Evolutionary conservation across 2,329 filamentous ascomycete species (phyloP).

Genomic region (Fusarium torulosum): DNA sequence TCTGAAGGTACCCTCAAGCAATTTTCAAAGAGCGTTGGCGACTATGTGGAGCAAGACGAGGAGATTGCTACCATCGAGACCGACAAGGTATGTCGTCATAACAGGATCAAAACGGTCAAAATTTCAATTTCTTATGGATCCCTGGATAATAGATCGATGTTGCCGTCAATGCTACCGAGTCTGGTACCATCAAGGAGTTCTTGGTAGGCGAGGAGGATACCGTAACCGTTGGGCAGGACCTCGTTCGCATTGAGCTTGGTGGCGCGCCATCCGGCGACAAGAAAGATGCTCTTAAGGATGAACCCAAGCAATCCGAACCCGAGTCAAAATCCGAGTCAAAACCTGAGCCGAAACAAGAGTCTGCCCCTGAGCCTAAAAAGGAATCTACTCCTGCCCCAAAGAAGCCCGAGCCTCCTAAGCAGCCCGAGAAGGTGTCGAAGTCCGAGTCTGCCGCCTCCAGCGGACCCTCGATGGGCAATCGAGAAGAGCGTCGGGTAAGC

Average conservation of each 20-base stretch:
- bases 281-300: slow-evolving; percentile 51
- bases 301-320: slow-evolving; percentile 48
- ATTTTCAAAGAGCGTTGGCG: slow-evolving; percentile 91
- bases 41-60: slow-evolving; percentile 94
- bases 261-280: slow-evolving; percentile 61
- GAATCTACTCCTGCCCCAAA: slow-evolving; percentile 45
- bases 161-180: slow-evolving; percentile 91
- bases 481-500: slow-evolving; percentile 89
- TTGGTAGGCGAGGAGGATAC: slow-evolving; percentile 95
- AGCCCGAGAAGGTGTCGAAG: slow-evolving; percentile 46
- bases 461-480: slow-evolving; percentile 70
- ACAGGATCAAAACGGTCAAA: not conserved
- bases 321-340: slow-evolving; percentile 55
- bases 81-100: slow-evolving; percentile 78
- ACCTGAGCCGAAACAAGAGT: slow-evolving; percentile 51
- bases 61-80: slow-evolving; percentile 99
- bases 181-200: slow-evolving; percentile 92
- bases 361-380: slow-evolving; percentile 53
- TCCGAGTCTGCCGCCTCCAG: slow-evolving; percentile 38
- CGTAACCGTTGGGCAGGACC: slow-evolving; percentile 91
- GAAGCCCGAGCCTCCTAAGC: slow-evolving; percentile 42
- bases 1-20: slow-evolving; percentile 97
- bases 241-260: slow-evolving; percentile 87
- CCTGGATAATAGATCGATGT: slow-evolving; percentile 81
- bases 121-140: slow-evolving; percentile 16